Conservation (phyloP, 352 stramenopile species). For the Phytophthora agathidicida region DNA sequence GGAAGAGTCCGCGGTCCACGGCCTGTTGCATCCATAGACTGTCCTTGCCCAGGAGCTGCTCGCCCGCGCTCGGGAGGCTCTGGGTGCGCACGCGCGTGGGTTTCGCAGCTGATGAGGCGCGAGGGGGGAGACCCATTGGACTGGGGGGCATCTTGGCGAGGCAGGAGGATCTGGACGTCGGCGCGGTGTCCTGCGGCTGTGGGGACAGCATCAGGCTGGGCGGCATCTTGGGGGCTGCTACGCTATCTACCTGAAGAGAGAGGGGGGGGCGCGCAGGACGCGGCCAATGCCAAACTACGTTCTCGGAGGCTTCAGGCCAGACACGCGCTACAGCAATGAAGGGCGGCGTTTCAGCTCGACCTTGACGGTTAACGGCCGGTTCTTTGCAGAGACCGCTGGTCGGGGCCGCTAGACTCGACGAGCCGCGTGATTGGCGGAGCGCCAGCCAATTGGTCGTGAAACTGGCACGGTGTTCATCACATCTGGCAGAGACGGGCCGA, state of each 20-base stretch:
- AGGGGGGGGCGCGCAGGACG: neutral
- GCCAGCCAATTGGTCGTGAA: conserved; percentile 5
- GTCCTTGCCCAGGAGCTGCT: conserved; percentile 10
- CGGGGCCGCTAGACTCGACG: neutral
- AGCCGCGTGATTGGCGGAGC: neutral
- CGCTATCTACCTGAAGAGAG: neutral
- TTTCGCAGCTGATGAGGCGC: conserved; percentile 1
- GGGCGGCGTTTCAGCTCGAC: conserved; percentile 8
- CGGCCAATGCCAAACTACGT: conserved; percentile 25
- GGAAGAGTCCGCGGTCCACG: conserved; percentile 66
- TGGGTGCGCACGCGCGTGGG: conserved; percentile 34
- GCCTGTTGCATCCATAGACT: conserved; percentile 31
- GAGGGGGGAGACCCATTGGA: conserved; percentile 4
- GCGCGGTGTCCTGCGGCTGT: conserved; percentile 20
- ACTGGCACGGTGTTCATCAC: conserved; percentile 13
- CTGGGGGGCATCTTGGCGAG: conserved; percentile 16
- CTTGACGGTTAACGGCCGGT: conserved; percentile 5
- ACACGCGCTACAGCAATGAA: neutral
- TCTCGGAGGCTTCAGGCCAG: neutral
- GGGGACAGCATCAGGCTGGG: conserved; percentile 29
- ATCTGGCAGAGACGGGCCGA: conserved; percentile 9
- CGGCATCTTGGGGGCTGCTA: conserved; percentile 9
- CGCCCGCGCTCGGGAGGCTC: conserved; percentile 26
- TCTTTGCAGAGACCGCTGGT: conserved; percentile 14
- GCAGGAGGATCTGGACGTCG: neutral